phyloP scores from a whole-genome alignment of 345 rosid species.

The Psidium friedrichsthalianum region DNA sequence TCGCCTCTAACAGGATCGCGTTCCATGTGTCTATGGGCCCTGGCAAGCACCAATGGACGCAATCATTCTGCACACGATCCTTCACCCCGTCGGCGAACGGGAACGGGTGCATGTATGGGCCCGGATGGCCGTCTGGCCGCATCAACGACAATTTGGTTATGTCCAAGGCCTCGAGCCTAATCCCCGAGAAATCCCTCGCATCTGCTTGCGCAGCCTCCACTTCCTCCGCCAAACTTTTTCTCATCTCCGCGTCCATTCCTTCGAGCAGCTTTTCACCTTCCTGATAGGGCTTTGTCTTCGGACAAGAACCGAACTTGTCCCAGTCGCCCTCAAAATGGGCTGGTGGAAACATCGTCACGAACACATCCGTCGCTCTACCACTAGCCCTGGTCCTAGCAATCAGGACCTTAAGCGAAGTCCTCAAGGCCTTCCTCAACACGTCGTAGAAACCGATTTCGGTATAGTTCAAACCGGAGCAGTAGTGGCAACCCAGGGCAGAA shows the following conservation, averaged over 20 bases:
- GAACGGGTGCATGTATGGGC: constrained; percentile 68
- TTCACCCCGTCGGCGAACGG: constrained; percentile 70
- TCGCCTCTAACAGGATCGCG: constrained; percentile 51
- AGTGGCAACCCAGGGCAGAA: constrained; percentile 73
- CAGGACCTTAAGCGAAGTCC: constrained; percentile 46
- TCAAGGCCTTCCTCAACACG: constrained; percentile 58
- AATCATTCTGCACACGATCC: constrained; percentile 80
- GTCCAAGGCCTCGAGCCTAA: constrained; percentile 60
- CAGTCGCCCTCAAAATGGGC: constrained; percentile 95
- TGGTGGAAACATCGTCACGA: constrained; percentile 77
- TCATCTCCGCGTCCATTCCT: constrained; percentile 74
- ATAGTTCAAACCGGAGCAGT: constrained; percentile 55
- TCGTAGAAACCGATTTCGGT: constrained; percentile 77
- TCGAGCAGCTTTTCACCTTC: constrained; percentile 55
- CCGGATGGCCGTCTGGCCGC: constrained; percentile 93
- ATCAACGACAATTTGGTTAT: constrained; percentile 53
- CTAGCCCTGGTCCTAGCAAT: constrained; percentile 17
- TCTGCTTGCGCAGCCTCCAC: constrained; percentile 31
- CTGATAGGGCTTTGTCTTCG: constrained; percentile 56
- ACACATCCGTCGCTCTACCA: constrained; percentile 14
- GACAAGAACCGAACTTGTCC: constrained; percentile 87
- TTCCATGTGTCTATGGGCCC: constrained; percentile 96
- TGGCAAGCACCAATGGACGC: constrained; percentile 97
- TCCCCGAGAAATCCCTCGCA: constrained; percentile 5
- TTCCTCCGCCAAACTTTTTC: constrained; percentile 52